These are phyloP conservation scores for Sporormia fimetaria DNA, from an alignment of 495 filamentous ascomycete genomes.

Conservation along the genomic window DNA sequence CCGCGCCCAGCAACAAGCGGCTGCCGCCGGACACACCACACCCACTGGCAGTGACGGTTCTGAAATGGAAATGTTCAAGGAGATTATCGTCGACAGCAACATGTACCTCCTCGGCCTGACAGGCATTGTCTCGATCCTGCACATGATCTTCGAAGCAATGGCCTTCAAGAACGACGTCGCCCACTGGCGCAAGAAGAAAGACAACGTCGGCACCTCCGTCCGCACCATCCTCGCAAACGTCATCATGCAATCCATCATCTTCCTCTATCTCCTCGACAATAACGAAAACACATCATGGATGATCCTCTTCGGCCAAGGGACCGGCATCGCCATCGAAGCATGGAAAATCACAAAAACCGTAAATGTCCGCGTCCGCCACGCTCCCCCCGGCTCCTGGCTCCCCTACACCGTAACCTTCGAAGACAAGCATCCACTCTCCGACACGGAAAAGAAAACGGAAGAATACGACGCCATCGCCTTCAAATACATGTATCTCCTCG, in stretches of 20 bases:
- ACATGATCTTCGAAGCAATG: slow-evolving; percentile 90
- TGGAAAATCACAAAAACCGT: slow-evolving; percentile 99
- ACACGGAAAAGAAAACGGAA: slow-evolving; percentile 94
- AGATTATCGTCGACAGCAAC: slow-evolving; percentile 87
- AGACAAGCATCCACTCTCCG: slow-evolving; percentile 90
- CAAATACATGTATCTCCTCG: slow-evolving; percentile 84
- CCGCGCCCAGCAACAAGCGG: slow-evolving; percentile 66
- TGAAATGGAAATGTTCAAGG: slow-evolving; percentile 94
- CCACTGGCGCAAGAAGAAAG: slow-evolving; percentile 99
- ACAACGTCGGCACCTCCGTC: slow-evolving; percentile 89
- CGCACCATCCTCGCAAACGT: slow-evolving; percentile 95
- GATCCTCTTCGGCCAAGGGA: slow-evolving; percentile 87
- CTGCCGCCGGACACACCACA: slow-evolving; percentile 49
- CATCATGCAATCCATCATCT: slow-evolving; percentile 93
- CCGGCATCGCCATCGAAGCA: slow-evolving; percentile 86
- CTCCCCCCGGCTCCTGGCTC: slow-evolving; percentile 53
- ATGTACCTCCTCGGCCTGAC: slow-evolving; percentile 80
- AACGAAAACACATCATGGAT: slow-evolving; percentile 97
- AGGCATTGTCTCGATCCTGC: slow-evolving; percentile 68
- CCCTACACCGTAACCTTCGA: slow-evolving; percentile 83
- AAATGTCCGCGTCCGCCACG: slow-evolving; percentile 68
- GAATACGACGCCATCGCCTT: slow-evolving; percentile 98
- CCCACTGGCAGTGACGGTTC: slow-evolving; percentile 60
- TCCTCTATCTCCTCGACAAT: slow-evolving; percentile 97
- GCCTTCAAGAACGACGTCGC: slow-evolving; percentile 96